These are phyloP conservation scores for Dictyostelium discoideum DNA, from an alignment of 78 protist genomes.

Conservation along the genomic window dicty_2.7 NC_007089.4:2939501-2940000, in stretches of 20 bases:
- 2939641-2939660: constrained; percentile 1
- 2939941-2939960: not conserved
- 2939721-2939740: constrained; percentile 64
- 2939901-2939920: not conserved
- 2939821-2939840: constrained; percentile 35
- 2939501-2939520: not conserved
- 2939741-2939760: constrained; percentile 25
- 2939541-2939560: too few species aligned
- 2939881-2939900: not conserved
- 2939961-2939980: constrained; percentile 3
- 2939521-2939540: too few species aligned
- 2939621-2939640: not conserved
- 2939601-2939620: constrained; percentile 65
- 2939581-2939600: constrained; percentile 47
- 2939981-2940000: not conserved
- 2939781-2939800: constrained; percentile 54
- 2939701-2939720: constrained; percentile 19
- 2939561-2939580: constrained; percentile 17
- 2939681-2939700: not conserved
- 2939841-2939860: constrained; percentile 32
- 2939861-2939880: not conserved
- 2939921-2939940: not conserved
- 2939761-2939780: constrained; percentile 75
- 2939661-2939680: constrained; percentile 51
- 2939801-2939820: constrained; percentile 35